These are phyloP conservation scores for Colletotrichum chlorophyti DNA, from an alignment of 2,329 filamentous ascomycete species.

Conservation along the genomic window DNA sequence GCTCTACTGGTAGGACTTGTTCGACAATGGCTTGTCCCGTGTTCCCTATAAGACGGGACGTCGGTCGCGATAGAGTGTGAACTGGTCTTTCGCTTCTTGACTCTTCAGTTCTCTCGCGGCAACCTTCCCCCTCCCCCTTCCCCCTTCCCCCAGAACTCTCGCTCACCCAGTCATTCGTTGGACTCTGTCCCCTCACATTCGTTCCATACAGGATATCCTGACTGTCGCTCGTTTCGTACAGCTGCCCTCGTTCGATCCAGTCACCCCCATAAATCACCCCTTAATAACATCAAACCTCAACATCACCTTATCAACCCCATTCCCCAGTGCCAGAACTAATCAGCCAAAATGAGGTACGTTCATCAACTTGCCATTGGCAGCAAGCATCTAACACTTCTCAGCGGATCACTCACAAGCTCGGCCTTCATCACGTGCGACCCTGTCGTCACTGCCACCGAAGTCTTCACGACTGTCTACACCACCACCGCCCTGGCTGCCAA, in stretches of 20 bases:
- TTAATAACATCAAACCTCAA: neutral
- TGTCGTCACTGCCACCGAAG: conserved; percentile 27
- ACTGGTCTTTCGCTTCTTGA: neutral
- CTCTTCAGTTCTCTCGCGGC: neutral
- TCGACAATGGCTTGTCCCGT: neutral
- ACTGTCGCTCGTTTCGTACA: conserved; percentile 17
- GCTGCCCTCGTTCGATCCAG: conserved; percentile 6
- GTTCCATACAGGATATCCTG: conserved; percentile 3
- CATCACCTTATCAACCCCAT: neutral
- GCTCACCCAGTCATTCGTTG: conserved; percentile 1
- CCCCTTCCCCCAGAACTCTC: neutral
- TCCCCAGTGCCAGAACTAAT: neutral
- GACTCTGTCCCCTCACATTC: conserved; percentile 20
- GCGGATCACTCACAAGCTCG: conserved; percentile 38
- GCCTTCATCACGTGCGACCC: conserved; percentile 38
- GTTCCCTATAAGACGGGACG: conserved; percentile 12
- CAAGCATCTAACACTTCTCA: too few species aligned
- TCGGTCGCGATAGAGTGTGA: neutral
- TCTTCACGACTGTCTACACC: conserved; percentile 46
- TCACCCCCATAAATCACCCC: neutral
- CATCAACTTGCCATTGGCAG: too few species aligned
- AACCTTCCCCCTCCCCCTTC: neutral
- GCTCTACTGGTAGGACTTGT: too few species aligned
- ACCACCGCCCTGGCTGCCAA: conserved; percentile 45
- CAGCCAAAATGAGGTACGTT: conserved; percentile 29